Evolutionary conservation across 2,329 filamentous ascomycete species (phyloP).

Genomic region (Venturia pyrina): DNA sequence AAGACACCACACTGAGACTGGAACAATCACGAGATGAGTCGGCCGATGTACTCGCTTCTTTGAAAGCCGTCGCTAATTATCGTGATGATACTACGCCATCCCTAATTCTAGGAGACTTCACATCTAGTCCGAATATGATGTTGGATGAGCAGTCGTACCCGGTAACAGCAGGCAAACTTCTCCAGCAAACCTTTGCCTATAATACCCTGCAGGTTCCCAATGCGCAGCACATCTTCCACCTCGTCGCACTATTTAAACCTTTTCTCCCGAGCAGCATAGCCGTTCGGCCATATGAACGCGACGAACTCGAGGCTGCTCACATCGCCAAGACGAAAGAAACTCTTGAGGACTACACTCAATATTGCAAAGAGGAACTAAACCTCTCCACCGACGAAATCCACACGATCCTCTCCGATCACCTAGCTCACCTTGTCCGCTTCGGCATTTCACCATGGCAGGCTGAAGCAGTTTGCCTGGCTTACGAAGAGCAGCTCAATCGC

Average conservation of each 20-base stretch:
- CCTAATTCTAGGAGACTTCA: constrained; percentile 6
- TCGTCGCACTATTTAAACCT: constrained; percentile 1
- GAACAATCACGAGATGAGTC: not conserved
- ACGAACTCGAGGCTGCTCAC: not conserved
- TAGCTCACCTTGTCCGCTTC: constrained; percentile 30
- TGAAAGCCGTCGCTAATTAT: not conserved
- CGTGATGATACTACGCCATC: not conserved
- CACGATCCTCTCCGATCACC: constrained; percentile 29
- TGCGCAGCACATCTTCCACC: constrained; percentile 12
- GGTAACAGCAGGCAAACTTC: constrained; percentile 5
- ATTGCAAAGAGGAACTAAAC: constrained; percentile 4
- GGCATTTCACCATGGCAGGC: constrained; percentile 41
- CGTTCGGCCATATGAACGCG: not conserved
- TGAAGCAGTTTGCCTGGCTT: constrained; percentile 45
- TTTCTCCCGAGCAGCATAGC: constrained; percentile 9
- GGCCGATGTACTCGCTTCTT: not conserved
- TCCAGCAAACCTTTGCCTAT: constrained; percentile 5
- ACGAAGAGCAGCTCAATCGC: constrained; percentile 45
- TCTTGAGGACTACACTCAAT: constrained; percentile 7
- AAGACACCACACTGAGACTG: not conserved
- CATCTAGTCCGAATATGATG: not conserved
- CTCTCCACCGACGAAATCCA: constrained; percentile 20
- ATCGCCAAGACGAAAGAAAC: constrained; percentile 1
- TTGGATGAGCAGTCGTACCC: not conserved
- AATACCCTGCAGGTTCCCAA: not conserved